Conservation (phyloP, 352 stramenopile species). For the Globisporangium camurandrum region DNA sequence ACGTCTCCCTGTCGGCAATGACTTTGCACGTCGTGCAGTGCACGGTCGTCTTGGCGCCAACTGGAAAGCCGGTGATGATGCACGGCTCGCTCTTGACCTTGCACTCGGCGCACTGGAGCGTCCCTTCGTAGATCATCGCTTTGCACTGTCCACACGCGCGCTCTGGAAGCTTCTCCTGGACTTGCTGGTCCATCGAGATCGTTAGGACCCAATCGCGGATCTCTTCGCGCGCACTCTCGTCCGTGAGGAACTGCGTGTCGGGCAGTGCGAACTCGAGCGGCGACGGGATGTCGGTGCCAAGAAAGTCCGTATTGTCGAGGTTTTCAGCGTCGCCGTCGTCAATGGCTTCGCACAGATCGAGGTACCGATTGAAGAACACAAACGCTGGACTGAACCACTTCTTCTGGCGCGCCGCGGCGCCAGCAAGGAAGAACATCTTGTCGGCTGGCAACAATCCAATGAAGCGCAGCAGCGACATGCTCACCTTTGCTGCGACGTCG, state of each 20-base stretch:
- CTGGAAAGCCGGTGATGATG: conserved; percentile 89
- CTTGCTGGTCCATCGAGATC: conserved; percentile 93
- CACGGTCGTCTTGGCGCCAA: conserved; percentile 80
- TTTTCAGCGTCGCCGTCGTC: conserved; percentile 81
- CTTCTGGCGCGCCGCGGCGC: conserved; percentile 65
- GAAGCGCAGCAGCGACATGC: conserved; percentile 88
- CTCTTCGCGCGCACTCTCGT: conserved; percentile 87
- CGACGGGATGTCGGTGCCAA: conserved; percentile 88
- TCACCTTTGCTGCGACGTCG: conserved; percentile 71
- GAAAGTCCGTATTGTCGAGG: conserved; percentile 93
- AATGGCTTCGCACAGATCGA: conserved; percentile 93
- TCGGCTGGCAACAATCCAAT: conserved; percentile 84
- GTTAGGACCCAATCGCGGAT: conserved; percentile 93
- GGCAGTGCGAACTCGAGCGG: conserved; percentile 72
- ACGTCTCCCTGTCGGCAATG: conserved; percentile 78
- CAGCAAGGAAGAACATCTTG: conserved; percentile 93
- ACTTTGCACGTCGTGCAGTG: conserved; percentile 87
- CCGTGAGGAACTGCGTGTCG: conserved; percentile 65
- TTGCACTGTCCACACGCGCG: conserved; percentile 64
- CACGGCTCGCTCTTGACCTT: conserved; percentile 74
- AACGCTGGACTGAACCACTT: conserved; percentile 91
- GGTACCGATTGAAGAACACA: conserved; percentile 93
- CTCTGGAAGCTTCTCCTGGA: conserved; percentile 87
- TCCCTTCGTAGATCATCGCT: conserved; percentile 85
- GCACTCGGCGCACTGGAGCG: conserved; percentile 69